Evolutionary conservation across 2,329 filamentous ascomycete species (phyloP), one percentile per base, ranked within the genome.

Genomic region (Bertia moriformis): DNA sequence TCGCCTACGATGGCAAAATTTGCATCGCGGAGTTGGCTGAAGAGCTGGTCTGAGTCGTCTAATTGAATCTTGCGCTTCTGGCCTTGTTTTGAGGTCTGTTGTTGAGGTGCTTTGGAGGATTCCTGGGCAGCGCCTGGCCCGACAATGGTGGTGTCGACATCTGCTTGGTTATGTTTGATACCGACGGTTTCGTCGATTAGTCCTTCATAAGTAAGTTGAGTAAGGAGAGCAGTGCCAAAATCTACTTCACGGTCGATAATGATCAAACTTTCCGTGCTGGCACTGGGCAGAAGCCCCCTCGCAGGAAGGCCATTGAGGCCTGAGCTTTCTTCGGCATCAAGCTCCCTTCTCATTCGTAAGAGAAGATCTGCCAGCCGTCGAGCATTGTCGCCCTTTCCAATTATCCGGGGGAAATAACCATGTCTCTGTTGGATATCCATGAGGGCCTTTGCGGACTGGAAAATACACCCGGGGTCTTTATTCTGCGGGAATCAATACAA

Each of bases 1-100:
- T 71, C 69, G n/a, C 76, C 76, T n/a, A 81, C 74, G 19, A 78
- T 73, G 29, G 76, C 76, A 49, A 81, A 81, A 48, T 82, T 82
- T 40, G 70, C 66, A 50, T 81, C 72, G 24, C 76, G 66, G 7
- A 82, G 62, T 38, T 74, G 69, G 37, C 63, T 66, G 49, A 75
- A 82, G 7, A 82, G 58, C 39, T 69, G 65, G 49, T 82, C 77
- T 14, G 68, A 72, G 7, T 68, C 66, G 50, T 81, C 77, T 12
- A 82, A 65, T 47, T 72, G 62, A 32, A 82, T 69, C 47, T 78
- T 80, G 15, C 74, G 67, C 49, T 80, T 81, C 50, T 71, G 61
- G 14, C 58, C 67, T 50, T 60, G 65, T 42, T 51, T 83, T 77
- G 19, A 72, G 69, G 47, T 77, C 73, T 47, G 24, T n/a, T 27